Evolutionary conservation across 805 yeast species (phyloP).

Genomic region (Ogataea thermomethanolica): DNA sequence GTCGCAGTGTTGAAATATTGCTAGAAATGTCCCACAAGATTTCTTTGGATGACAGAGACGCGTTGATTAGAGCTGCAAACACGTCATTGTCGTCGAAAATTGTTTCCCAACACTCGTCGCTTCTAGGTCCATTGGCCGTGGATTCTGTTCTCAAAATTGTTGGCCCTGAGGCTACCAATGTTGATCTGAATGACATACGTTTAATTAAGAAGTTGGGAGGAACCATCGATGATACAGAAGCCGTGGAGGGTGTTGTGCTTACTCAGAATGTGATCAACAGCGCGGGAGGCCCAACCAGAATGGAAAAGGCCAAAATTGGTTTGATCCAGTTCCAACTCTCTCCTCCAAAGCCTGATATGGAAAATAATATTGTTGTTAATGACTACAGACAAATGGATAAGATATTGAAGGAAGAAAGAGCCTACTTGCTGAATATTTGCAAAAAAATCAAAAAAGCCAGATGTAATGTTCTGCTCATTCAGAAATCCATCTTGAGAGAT

Average conservation of each 20-base stretch:
- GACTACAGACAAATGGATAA: conserved; percentile 99
- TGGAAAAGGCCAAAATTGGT: conserved; percentile 91
- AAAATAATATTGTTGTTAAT: conserved; percentile 93
- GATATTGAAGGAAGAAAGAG: conserved; percentile 95
- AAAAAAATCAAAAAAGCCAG: conserved; percentile 95
- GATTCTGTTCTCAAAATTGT: conserved; percentile 81
- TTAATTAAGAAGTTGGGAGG: conserved; percentile 94
- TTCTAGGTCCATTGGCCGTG: conserved; percentile 90
- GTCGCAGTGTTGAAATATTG: conserved; percentile 74
- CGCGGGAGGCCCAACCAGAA: conserved; percentile 93
- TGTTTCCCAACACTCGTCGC: conserved; percentile 84
- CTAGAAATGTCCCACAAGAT: conserved; percentile 82
- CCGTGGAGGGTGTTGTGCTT: conserved; percentile 89
- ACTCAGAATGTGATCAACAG: conserved; percentile 85
- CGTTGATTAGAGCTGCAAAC: conserved; percentile 85
- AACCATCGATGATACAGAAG: conserved; percentile 93
- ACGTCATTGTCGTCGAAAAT: conserved; percentile 94
- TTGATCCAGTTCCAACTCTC: conserved; percentile 91
- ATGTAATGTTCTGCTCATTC: conserved; percentile 87
- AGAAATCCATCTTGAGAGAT: conserved; percentile 89
- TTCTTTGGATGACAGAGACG: conserved; percentile 75
- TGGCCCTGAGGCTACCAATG: conserved; percentile 48
- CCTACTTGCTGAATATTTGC: conserved; percentile 89
- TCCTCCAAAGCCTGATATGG: conserved; percentile 97
- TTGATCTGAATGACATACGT: conserved; percentile 84